Base-by-base conservation (phyloP, 2,329 filamentous ascomycete genomes). In the Talaromyces marneffei region DNA sequence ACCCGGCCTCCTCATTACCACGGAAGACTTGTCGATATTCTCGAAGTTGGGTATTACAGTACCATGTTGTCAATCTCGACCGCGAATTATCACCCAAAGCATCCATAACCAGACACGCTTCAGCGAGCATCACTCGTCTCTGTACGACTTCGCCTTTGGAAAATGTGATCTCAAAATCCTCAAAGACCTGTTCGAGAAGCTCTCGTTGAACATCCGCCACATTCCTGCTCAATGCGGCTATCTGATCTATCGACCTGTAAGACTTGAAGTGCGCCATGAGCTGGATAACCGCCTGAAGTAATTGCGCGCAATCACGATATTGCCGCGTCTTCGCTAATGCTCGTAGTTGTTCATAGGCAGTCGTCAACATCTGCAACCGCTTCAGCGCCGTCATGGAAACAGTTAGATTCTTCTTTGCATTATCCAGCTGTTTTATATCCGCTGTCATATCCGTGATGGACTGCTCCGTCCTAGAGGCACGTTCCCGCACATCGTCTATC, bases 241-340 rank as follows among this genome's bases (percentile, higher is more conserved):
- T 97, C 81, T 99, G 94, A 73, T 97, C 93, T 68, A 99, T 97
- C 68, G 92, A 96, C 62, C 94, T 83, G 75, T 97, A 99, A 75
- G 91, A 95, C 78, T 96, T 96, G 83, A 99, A 99, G 77, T 99
- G 92, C 67, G 90, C 90, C 90, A 97, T 97, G 50, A 99, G 86
- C 82, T 99, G 94, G 62, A 99, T 85, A 33, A 99, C 94, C 9
- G 94, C 94, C 78, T 96, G 91, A 61, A 99, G 81, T 63, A 99
- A 82, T 69, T 95, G 92, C 16, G 93, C 92, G 72, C 94, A 97
- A 74, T 99, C 94, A 65, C 91, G 83, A 74, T 99, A 99, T 75
- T 99, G 94, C 61, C 93, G 83, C 37, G 89, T 88, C 75, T 90
- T 90, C 66, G 90, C 89, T 66, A 97, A 80, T 2, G 87, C 90